Percentiles rank a stretch among this genome's conserved stretches.
Conservation (phyloP, 768 basidiomycete genomes). For the Rhizopogon vulgaris region DNA sequence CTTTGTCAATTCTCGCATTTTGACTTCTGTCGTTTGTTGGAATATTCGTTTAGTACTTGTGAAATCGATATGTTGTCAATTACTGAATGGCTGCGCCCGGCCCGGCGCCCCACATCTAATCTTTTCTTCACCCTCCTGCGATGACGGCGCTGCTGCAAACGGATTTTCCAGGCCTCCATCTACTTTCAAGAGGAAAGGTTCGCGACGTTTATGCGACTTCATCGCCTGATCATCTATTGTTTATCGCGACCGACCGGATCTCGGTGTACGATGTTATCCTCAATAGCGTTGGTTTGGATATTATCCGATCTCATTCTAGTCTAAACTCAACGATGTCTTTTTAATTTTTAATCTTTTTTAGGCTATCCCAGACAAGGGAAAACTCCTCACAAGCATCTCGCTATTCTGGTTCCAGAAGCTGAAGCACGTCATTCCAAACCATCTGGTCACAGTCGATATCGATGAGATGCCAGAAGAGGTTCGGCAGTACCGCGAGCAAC, state of each 20-base stretch:
- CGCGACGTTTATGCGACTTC: slow-evolving; percentile 97
- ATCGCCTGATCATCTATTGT: slow-evolving; percentile 76
- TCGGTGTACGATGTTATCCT: slow-evolving; percentile 96
- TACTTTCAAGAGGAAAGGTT: slow-evolving; percentile 91
- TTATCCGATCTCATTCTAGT: no score
- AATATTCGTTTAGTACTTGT: no score
- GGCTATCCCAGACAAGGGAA: slow-evolving; percentile 95
- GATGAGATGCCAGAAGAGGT: slow-evolving; percentile 81
- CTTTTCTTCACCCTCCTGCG: no score
- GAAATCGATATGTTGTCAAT: no score
- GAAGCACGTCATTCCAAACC: slow-evolving; percentile 74
- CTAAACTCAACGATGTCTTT: no score
- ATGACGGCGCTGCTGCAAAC: slow-evolving; percentile 45
- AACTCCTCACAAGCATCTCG: slow-evolving; percentile 83
- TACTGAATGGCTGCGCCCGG: no score
- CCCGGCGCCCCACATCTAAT: no score
- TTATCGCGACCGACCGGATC: slow-evolving; percentile 93
- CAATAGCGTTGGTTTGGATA: slow-evolving; percentile 67
- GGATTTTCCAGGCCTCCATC: slow-evolving; percentile 51
- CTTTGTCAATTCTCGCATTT: no score
- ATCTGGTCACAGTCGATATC: slow-evolving; percentile 74
- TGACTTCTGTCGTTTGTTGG: no score
- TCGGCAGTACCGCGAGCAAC: slow-evolving; percentile 63
- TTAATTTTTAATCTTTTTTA: no score
- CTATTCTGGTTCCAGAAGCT: slow-evolving; percentile 94